Conservation (phyloP, 2,329 filamentous ascomycete genomes). For the Escovopsis sp. region DNA sequence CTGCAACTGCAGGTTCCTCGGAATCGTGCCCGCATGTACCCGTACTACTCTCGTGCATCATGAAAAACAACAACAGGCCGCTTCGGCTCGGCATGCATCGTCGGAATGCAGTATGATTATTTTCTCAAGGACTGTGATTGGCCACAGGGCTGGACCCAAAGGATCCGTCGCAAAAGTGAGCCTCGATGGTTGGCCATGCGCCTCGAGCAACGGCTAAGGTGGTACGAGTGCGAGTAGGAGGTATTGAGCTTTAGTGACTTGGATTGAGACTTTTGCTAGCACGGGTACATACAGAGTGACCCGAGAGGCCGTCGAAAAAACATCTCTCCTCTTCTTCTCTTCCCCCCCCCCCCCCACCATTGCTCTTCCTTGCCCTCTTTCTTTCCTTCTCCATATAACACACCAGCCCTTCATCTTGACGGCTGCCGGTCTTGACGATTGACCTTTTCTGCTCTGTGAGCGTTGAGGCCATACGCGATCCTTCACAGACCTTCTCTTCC, state of each 20-base stretch:
- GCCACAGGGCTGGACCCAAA: too few species aligned
- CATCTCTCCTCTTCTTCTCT: slow-evolving; percentile 12
- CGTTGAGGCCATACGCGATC: slow-evolving; percentile 8
- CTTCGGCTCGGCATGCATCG: neutral
- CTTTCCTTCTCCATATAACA: slow-evolving; percentile 13
- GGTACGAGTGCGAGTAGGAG: too few species aligned
- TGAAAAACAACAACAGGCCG: too few species aligned
- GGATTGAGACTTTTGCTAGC: too few species aligned
- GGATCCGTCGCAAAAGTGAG: neutral
- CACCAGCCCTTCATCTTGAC: slow-evolving; percentile 4
- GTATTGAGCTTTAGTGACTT: too few species aligned
- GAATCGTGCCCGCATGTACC: too few species aligned
- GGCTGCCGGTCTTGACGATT: slow-evolving; percentile 4
- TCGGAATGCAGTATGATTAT: neutral
- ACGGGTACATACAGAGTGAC: too few species aligned
- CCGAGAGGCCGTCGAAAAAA: slow-evolving; percentile 9
- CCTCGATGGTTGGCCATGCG: slow-evolving; percentile 4
- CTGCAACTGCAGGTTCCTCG: too few species aligned
- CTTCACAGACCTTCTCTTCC: slow-evolving; percentile 14
- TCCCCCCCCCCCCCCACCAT: slow-evolving; percentile 7
- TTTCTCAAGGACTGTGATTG: too few species aligned
- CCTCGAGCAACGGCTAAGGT: too few species aligned
- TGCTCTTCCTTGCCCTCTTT: slow-evolving; percentile 5
- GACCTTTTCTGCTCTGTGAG: slow-evolving; percentile 9
- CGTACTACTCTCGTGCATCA: too few species aligned